A percentile compares a stretch with the other conserved stretches of the same genome.
phyloP scores from a whole-genome alignment of 2,329 filamentous ascomycete genomes.

The Trichoderma sp. region DNA sequence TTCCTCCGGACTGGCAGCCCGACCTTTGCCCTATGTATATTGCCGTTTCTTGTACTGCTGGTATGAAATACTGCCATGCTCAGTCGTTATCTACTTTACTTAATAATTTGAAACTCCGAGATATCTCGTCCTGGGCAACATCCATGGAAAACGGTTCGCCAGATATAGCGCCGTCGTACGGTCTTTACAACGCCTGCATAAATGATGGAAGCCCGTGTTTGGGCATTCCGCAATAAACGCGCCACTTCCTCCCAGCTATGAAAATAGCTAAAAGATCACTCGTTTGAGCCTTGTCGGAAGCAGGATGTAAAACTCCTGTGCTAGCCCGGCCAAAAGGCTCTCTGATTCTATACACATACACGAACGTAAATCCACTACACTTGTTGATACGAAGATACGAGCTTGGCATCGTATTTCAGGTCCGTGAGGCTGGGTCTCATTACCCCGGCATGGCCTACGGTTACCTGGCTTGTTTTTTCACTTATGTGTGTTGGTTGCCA shows the following conservation, averaged over 20 bases:
- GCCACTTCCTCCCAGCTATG: background rate
- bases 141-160: background rate
- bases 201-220: conserved; percentile 16
- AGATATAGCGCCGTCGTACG: background rate
- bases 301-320: background rate
- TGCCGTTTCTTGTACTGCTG: conserved; percentile 20
- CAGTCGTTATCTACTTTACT: background rate
- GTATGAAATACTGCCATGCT: conserved; percentile 10
- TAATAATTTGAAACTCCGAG: background rate
- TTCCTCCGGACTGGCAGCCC: background rate
- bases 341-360: background rate
- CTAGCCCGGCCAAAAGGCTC: background rate
- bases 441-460: background rate
- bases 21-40: conserved; percentile 8
- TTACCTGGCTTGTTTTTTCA: background rate
- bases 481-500: background rate
- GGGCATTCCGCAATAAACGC: background rate
- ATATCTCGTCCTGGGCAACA: background rate
- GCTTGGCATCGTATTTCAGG: background rate
- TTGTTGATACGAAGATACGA: background rate
- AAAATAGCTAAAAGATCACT: background rate
- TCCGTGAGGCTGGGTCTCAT: background rate
- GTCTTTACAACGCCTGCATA: background rate
- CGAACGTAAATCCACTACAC: background rate
- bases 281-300: background rate